phyloP scores from a whole-genome alignment of 1,139 yeast species.

The Geotrichum phurueaensis region DNA sequence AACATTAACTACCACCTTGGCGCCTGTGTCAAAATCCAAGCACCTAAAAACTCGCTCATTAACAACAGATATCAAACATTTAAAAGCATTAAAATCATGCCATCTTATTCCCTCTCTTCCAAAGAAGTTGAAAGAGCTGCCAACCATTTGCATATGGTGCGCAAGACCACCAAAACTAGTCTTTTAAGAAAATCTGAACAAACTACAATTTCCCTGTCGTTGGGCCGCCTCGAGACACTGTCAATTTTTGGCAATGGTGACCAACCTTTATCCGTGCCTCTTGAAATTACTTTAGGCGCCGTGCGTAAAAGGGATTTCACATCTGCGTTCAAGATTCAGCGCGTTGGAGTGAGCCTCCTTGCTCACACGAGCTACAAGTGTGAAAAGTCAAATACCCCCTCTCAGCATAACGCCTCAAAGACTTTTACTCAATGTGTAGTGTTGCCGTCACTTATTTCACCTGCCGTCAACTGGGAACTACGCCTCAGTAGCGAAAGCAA shows the following conservation, averaged over 20 bases:
- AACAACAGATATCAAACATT: not conserved
- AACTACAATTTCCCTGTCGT: not conserved
- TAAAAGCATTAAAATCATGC: not conserved
- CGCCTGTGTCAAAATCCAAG: not conserved
- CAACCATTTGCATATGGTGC: not conserved
- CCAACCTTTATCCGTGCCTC: not conserved
- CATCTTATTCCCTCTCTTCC: not conserved
- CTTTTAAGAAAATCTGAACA: not conserved
- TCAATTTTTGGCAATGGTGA: not conserved
- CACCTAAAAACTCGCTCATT: not conserved
- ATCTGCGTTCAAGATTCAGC: not conserved
- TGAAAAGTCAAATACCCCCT: not conserved
- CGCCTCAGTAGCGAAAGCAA: not conserved
- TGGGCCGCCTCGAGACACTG: not conserved
- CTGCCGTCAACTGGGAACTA: not conserved
- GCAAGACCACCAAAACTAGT: not conserved
- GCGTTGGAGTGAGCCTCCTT: not conserved
- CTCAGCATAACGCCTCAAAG: not conserved
- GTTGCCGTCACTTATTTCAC: not conserved
- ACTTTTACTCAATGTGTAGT: not conserved
- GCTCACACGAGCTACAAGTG: not conserved
- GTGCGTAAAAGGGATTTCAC: not conserved
- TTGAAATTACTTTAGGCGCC: not conserved
- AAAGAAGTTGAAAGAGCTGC: not conserved
- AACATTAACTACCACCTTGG: not conserved